A percentile compares a stretch with the other conserved stretches of the same genome.
Conservation (phyloP, 2,329 filamentous ascomycete species). For the Botrytis cinerea region DNA sequence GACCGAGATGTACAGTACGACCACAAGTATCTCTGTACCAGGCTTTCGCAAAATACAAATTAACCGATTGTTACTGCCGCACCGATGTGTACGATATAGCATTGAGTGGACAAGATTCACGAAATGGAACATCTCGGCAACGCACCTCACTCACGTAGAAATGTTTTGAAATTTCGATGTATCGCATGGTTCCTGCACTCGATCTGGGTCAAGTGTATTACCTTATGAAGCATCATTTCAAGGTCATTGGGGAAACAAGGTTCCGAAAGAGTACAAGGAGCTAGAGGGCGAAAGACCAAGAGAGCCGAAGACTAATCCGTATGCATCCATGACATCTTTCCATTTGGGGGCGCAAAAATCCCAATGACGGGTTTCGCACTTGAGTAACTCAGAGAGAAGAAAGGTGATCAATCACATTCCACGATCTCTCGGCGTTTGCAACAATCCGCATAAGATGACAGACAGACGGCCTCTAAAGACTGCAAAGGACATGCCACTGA, state of each 20-base stretch:
- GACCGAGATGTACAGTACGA: conserved; percentile 2
- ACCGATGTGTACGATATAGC: conserved; percentile 18
- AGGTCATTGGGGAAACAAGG: conserved; percentile 7
- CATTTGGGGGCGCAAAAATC: conserved; percentile 22
- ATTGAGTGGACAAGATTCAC: conserved; percentile 25
- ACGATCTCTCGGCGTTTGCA: conserved; percentile 15
- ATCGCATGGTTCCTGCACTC: conserved; percentile 27
- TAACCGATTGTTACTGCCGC: conserved; percentile 25
- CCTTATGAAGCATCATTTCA: conserved; percentile 9
- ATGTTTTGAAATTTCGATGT: conserved; percentile 4
- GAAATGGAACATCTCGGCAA: conserved; percentile 23
- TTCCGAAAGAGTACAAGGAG: conserved; percentile 10
- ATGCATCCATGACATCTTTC: background rate
- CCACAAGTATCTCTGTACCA: background rate
- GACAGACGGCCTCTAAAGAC: background rate
- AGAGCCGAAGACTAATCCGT: background rate
- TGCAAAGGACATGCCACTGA: background rate
- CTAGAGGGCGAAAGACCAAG: background rate
- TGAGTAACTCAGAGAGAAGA: background rate
- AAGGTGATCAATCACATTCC: conserved; percentile 14
- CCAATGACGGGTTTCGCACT: conserved; percentile 21
- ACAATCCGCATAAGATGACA: background rate
- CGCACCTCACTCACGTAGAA: background rate
- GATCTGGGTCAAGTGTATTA: conserved; percentile 18
- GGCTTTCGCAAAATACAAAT: conserved; percentile 23